These are phyloP conservation scores for Russula griseocarnosa DNA, from an alignment of 768 basidiomycete genomes.

Conservation along the genomic window DNA sequence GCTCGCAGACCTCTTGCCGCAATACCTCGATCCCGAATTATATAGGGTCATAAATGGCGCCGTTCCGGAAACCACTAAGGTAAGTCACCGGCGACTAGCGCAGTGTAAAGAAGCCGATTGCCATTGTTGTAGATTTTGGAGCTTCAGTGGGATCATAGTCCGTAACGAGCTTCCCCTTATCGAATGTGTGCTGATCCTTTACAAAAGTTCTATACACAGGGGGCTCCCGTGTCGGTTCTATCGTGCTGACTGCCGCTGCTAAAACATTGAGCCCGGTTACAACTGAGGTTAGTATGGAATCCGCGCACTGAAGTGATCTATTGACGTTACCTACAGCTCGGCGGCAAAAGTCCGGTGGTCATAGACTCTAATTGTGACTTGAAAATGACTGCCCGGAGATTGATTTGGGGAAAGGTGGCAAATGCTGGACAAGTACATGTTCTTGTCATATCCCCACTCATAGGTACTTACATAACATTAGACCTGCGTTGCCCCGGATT, in stretches of 20 bases:
- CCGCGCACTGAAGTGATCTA: neutral
- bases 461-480: conserved; percentile 34
- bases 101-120: neutral
- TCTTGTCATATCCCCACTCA: neutral
- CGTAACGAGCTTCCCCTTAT: conserved; percentile 29
- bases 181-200: conserved; percentile 24
- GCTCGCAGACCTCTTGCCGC: conserved; percentile 29
- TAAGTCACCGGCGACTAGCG: conserved; percentile 11
- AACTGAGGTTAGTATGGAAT: conserved; percentile 42
- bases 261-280: conserved; percentile 69
- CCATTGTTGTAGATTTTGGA: conserved; percentile 53
- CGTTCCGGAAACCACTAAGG: conserved; percentile 34
- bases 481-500: conserved; percentile 65
- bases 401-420: conserved; percentile 74
- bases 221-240: conserved; percentile 54
- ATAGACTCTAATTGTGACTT: conserved; percentile 69
- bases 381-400: conserved; percentile 58
- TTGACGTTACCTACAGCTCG: conserved; percentile 41
- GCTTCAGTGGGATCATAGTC: conserved; percentile 63
- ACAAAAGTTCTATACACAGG: conserved; percentile 58
- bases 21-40: conserved; percentile 38
- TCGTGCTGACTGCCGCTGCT: conserved; percentile 72
- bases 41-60: conserved; percentile 37
- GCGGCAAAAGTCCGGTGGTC: conserved; percentile 73
- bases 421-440: conserved; percentile 56